Conservation (phyloP, 768 basidiomycete species). For the Leccinum uliginosum region DNA sequence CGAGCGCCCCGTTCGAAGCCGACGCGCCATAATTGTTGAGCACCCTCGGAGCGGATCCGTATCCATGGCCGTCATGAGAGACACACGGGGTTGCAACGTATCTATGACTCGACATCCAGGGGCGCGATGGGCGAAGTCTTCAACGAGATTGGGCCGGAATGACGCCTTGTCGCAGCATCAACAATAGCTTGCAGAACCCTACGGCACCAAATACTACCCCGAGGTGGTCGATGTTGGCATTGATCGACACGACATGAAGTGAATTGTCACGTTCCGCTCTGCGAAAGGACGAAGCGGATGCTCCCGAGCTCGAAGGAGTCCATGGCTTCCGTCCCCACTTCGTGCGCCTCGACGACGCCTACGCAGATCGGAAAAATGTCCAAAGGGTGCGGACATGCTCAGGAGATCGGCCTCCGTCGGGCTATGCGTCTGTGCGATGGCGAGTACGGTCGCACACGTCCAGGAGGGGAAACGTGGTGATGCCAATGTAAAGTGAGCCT, state of each 20-base stretch:
- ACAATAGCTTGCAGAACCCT: conserved; percentile 63
- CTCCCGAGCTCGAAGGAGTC: conserved; percentile 64
- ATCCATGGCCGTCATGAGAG: conserved; percentile 20
- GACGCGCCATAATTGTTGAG: conserved; percentile 79
- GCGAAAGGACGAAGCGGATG: conserved; percentile 51
- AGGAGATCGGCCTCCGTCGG: conserved; percentile 60
- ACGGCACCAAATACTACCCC: conserved; percentile 74
- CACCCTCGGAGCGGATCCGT: conserved; percentile 37
- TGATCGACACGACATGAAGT: conserved; percentile 64
- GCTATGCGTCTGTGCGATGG: conserved; percentile 69
- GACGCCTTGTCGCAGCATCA: conserved; percentile 57
- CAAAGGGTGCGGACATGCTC: conserved; percentile 39
- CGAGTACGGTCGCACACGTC: too few relatives aligned
- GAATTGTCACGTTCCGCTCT: conserved; percentile 42
- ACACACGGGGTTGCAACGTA: conserved; percentile 36
- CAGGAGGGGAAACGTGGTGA: too few relatives aligned
- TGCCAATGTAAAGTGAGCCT: too few relatives aligned
- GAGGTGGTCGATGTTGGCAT: conserved; percentile 71
- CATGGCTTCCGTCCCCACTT: conserved; percentile 68
- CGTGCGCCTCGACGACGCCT: conserved; percentile 69
- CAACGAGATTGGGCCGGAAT: conserved; percentile 61
- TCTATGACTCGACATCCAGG: conserved; percentile 48
- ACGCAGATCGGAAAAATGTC: conserved; percentile 44
- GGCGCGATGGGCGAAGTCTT: conserved; percentile 53
- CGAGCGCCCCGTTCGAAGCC: conserved; percentile 60